These are phyloP conservation scores for Epichloe uncinata DNA, from an alignment of 2,329 filamentous ascomycete species.

Conservation along the genomic window DNA sequence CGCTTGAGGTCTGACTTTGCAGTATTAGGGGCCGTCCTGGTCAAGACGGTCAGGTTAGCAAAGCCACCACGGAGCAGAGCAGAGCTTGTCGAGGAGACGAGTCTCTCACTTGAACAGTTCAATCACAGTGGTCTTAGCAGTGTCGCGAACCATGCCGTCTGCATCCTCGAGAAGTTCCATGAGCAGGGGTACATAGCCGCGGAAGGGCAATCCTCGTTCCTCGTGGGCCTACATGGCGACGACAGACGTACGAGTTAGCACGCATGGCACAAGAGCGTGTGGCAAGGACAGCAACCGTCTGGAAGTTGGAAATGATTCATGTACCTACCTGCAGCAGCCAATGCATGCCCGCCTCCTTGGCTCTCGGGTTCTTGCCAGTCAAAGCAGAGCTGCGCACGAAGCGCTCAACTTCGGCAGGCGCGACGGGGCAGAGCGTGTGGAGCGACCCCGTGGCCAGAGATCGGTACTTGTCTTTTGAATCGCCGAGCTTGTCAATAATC, in stretches of 20 bases:
- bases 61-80: too few species aligned
- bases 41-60: slow-evolving; percentile 4
- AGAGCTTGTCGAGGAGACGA: neutral
- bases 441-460: slow-evolving; percentile 61
- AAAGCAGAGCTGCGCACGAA: slow-evolving; percentile 68
- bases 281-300: neutral
- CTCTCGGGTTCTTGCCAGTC: slow-evolving; percentile 64
- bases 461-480: slow-evolving; percentile 76
- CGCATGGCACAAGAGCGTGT: neutral
- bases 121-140: slow-evolving; percentile 70
- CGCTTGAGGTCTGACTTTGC: slow-evolving; percentile 84
- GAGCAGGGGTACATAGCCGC: slow-evolving; percentile 65
- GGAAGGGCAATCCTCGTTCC: slow-evolving; percentile 67
- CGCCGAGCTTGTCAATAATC: slow-evolving; percentile 73
- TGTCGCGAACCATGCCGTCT: slow-evolving; percentile 74
- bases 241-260: slow-evolving; percentile 9
- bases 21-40: slow-evolving; percentile 59
- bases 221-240: slow-evolving; percentile 55
- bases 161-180: slow-evolving; percentile 85
- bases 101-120: slow-evolving; percentile 65
- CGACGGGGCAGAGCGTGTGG: slow-evolving; percentile 59
- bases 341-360: slow-evolving; percentile 72
- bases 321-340: slow-evolving; percentile 65
- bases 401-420: slow-evolving; percentile 62
- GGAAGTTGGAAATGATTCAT: neutral